Evolutionary conservation across 257 asterid genomes (phyloP).

Genomic region (Solanum corneliomulleri): DNA sequence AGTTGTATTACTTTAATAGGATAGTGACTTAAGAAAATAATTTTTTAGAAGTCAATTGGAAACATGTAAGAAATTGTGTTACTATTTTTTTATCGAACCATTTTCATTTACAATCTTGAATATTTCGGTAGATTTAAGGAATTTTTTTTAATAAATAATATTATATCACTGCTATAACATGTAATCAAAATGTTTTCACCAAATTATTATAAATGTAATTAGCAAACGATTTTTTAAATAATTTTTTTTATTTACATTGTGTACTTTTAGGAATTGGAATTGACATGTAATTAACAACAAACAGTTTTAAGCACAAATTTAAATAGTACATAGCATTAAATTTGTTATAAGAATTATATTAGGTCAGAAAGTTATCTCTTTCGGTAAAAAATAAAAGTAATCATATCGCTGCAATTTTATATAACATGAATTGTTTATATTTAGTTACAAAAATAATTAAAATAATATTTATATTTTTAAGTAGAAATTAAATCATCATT

Average conservation of each 20-base stretch:
- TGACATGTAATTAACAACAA: background rate
- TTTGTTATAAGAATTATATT: background rate
- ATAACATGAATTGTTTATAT: background rate
- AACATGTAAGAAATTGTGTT: no score
- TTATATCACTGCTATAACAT: no score
- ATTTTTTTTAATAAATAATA: no score
- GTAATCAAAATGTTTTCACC: background rate
- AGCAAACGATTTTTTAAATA: background rate
- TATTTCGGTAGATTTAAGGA: no score
- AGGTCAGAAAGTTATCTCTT: background rate
- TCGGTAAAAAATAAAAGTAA: background rate
- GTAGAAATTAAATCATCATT: background rate
- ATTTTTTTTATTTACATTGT: background rate
- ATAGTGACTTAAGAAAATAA: no score
- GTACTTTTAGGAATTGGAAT: background rate
- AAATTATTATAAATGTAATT: background rate
- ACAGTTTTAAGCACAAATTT: background rate
- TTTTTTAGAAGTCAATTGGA: no score
- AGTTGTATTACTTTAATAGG: no score
- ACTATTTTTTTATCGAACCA: no score
- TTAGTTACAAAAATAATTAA: background rate
- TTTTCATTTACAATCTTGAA: no score
- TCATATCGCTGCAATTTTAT: background rate
- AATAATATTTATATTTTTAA: no score
- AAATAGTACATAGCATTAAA: background rate